phyloP scores from a whole-genome alignment of 192 early-diverging fungal genomes.

The Geranomyces michiganensis region DNA sequence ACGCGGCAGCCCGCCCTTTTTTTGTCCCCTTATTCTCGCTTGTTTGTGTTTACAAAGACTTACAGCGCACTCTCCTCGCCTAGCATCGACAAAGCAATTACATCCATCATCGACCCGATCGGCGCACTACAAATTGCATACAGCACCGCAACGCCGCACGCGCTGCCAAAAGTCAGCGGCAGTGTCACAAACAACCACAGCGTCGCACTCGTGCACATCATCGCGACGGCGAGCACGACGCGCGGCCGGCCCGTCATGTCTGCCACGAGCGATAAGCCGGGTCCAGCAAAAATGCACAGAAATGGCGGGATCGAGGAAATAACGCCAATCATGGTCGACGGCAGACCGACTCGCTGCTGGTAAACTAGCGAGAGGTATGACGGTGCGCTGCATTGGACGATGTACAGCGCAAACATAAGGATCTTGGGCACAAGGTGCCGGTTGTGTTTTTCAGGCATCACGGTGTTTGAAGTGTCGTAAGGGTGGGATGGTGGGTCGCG shows the following conservation, averaged over 20 bases:
- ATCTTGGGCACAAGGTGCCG: slow-evolving; percentile 28
- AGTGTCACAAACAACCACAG: slow-evolving; percentile 31
- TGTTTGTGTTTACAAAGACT: too few relatives aligned
- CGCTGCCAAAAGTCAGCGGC: slow-evolving; percentile 19
- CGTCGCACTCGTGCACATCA: slow-evolving; percentile 8
- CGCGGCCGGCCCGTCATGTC: slow-evolving; percentile 31
- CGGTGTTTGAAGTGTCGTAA: too few relatives aligned
- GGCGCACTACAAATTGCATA: slow-evolving; percentile 34
- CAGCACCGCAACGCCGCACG: slow-evolving; percentile 22
- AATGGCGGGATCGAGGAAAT: slow-evolving; percentile 32
- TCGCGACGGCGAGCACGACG: slow-evolving; percentile 13
- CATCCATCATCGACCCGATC: slow-evolving; percentile 31
- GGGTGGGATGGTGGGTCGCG: too few relatives aligned
- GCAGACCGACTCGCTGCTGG: slow-evolving; percentile 19
- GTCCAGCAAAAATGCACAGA: slow-evolving; percentile 27
- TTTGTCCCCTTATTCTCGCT: not conserved
- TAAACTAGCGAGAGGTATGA: slow-evolving; percentile 32
- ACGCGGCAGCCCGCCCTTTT: not conserved
- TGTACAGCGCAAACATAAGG: slow-evolving; percentile 32
- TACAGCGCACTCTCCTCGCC: slow-evolving; percentile 30
- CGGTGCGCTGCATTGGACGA: slow-evolving; percentile 30
- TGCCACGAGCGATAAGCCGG: slow-evolving; percentile 19
- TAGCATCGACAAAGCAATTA: slow-evolving; percentile 25
- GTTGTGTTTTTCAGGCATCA: not conserved
- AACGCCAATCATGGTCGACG: slow-evolving; percentile 19